Evolutionary conservation across 805 yeast species (phyloP), one percentile per base, ranked within the genome.

Genomic region (Zygosaccharomyces gambellarensis): DNA sequence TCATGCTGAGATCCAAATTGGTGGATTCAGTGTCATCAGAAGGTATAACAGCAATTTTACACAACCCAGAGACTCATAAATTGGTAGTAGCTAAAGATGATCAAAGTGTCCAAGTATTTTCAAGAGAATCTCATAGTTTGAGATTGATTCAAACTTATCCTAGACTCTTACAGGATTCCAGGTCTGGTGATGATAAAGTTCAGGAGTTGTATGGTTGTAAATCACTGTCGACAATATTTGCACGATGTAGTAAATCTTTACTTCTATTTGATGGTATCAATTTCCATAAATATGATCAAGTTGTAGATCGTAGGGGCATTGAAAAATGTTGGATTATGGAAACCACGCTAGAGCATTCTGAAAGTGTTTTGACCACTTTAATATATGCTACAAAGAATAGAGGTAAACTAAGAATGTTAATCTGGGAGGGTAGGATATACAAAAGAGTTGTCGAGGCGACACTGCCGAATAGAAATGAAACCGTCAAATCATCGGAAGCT

Each of bases 271-370:
- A 64, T 46, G 57, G 66, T 44, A 53, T 63, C 1, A 67, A 65
- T 44, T 50, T 67, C 48, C 63, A 59, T 29, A 55, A 59, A n/a
- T 67, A 61, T 51, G 71, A 67, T 47, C 54, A 57, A 47, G 58
- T 67, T 8, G 53, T 59, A 12, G 71, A 67, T 47, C 61, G 59
- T 32, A 53, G 68, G 32, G 68, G 69, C 4, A 61, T 64, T 10
- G 49, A 49, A 3, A 40, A 56, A 39, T 55, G 59, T 14, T 65
- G 69, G 69, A 34, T 58, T 19, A 46, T 57, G 39, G 60, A 58
- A 39, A 27, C 52, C 3, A 30, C 36, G 14, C 28, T 43, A 23
- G 43, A 48, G 12, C 34, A 22, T 36, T 30, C 36, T 6, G 52
- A 53, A 3, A 54, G 48, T 9, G 47, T 43, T 17, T 48, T 28